These are phyloP conservation scores for Leptographium wingfieldii DNA, from an alignment of 2,329 filamentous ascomycete species.

Conservation along the genomic window DNA sequence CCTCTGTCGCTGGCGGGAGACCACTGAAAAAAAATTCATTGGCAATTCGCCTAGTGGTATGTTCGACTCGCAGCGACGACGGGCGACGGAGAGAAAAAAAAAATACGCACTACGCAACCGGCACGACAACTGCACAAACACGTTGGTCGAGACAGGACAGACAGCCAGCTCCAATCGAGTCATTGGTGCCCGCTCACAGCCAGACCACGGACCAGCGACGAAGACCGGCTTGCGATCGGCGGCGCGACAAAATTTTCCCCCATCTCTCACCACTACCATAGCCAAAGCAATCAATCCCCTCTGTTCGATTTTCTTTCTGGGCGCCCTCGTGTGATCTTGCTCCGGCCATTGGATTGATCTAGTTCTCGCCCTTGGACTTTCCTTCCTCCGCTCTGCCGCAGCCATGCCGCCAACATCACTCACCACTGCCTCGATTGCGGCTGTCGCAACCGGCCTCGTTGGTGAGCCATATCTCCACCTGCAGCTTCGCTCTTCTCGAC, in stretches of 20 bases:
- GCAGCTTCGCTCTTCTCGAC: background rate
- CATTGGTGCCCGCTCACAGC: background rate
- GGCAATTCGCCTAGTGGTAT: background rate
- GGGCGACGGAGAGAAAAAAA: background rate
- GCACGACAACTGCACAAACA: background rate
- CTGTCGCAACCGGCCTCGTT: constrained; percentile 44
- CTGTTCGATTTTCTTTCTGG: background rate
- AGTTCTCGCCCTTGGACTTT: background rate
- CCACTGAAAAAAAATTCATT: background rate
- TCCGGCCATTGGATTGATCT: background rate
- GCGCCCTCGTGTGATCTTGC: background rate
- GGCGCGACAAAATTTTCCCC: background rate
- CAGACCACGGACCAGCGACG: background rate
- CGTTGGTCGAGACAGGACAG: background rate
- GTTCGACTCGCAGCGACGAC: background rate
- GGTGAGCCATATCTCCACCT: constrained; percentile 28
- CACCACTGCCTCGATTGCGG: constrained; percentile 49
- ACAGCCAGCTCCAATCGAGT: background rate
- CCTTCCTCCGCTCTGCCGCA: constrained; percentile 3
- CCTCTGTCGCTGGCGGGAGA: background rate
- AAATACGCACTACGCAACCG: background rate
- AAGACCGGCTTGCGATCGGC: background rate
- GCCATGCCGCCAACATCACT: constrained; percentile 45
- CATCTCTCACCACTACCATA: background rate
- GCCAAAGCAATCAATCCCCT: background rate